phyloP scores from a whole-genome alignment of 257 asterid species.

The Jacaranda copaia region DNA sequence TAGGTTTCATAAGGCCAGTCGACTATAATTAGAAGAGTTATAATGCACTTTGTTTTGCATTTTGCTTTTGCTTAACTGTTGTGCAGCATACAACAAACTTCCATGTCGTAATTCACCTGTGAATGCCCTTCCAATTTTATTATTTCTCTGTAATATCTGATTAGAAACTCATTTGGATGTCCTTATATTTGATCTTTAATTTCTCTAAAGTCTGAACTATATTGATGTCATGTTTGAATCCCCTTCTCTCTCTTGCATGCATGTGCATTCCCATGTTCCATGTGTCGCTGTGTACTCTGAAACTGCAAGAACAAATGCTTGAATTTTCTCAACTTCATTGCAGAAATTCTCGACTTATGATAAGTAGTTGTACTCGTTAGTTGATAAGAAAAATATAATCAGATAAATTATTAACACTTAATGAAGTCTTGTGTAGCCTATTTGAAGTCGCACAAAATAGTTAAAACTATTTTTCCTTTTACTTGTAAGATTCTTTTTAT shows the following conservation, averaged over 20 bases:
- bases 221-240: conserved; percentile 14
- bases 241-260: conserved; percentile 22
- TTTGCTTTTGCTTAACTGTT: conserved; percentile 23
- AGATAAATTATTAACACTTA: conserved; percentile 20
- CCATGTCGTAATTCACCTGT: background rate
- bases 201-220: background rate
- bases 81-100: background rate
- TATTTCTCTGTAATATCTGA: conserved; percentile 12
- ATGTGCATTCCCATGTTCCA: conserved; percentile 7
- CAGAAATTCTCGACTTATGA: conserved; percentile 8
- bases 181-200: background rate
- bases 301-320: conserved; percentile 30
- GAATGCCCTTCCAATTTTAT: conserved; percentile 8
- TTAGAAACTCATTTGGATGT: conserved; percentile 10
- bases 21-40: conserved; percentile 23
- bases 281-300: conserved; percentile 2
- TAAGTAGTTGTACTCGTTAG: conserved; percentile 7
- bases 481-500: conserved; percentile 19
- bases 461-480: background rate
- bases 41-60: conserved; percentile 6
- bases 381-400: background rate
- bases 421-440: conserved; percentile 13
- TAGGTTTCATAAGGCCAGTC: background rate
- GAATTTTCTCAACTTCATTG: conserved; percentile 13
- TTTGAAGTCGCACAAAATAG: conserved; percentile 6